These are phyloP conservation scores for Saccharomyces mikatae DNA, from an alignment of 805 yeast species.

Conservation along the genomic window DNA sequence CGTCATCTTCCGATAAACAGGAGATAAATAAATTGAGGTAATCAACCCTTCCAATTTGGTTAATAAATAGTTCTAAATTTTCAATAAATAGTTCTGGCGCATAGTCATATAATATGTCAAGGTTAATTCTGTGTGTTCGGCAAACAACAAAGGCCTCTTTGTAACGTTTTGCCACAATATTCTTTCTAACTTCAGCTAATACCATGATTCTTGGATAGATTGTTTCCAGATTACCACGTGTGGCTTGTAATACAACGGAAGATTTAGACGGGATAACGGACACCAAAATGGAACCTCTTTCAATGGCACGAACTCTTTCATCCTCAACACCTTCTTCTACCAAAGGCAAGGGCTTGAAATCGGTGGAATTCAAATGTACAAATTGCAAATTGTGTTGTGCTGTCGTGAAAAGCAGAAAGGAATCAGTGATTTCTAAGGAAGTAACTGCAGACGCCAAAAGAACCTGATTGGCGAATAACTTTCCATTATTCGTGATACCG, in stretches of 20 bases:
- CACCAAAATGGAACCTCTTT: conserved; percentile 83
- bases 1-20: conserved; percentile 80
- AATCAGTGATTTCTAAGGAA: conserved; percentile 64
- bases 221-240: conserved; percentile 93
- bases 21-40: conserved; percentile 82
- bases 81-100: conserved; percentile 59
- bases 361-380: conserved; percentile 50
- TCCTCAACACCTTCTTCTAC: conserved; percentile 41
- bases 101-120: conserved; percentile 85
- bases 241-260: conserved; percentile 82
- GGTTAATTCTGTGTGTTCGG: conserved; percentile 82
- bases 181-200: conserved; percentile 67
- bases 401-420: conserved; percentile 73
- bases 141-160: conserved; percentile 73
- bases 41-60: conserved; percentile 63
- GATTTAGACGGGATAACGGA: conserved; percentile 74
- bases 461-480: conserved; percentile 53
- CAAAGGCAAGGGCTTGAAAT: conserved; percentile 34
- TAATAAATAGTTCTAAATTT: conserved; percentile 59
- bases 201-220: conserved; percentile 91
- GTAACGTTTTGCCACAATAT: conserved; percentile 51
- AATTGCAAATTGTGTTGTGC: conserved; percentile 80
- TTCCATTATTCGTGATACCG: conserved; percentile 72
- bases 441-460: conserved; percentile 70
- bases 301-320: conserved; percentile 83